phyloP scores from a whole-genome alignment of 2,329 filamentous ascomycete genomes.

The Clonostachys rosea region DNA sequence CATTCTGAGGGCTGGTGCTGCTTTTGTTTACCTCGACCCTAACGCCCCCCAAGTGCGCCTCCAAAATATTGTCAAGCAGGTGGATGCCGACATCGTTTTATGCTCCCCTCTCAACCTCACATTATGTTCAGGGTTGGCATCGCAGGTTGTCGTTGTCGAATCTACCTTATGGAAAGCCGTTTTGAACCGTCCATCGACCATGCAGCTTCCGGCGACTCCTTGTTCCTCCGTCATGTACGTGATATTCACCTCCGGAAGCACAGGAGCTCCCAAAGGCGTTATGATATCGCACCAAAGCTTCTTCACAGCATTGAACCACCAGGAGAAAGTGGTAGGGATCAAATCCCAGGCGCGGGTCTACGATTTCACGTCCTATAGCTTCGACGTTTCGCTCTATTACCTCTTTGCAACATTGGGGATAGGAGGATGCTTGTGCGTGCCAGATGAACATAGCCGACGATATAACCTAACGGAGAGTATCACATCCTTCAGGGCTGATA shows the following conservation, averaged over 20 bases:
- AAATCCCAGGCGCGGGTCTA: neutral
- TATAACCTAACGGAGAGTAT: constrained; percentile 20
- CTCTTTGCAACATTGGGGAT: neutral
- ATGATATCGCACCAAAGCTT: constrained; percentile 5
- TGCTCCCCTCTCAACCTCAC: neutral
- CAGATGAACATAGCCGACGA: constrained; percentile 27
- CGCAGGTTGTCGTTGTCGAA: too few species aligned
- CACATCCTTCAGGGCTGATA: constrained; percentile 7
- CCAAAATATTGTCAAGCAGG: too few species aligned
- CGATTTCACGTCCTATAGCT: constrained; percentile 7
- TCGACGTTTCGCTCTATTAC: constrained; percentile 7
- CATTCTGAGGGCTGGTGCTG: too few species aligned
- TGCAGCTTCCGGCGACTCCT: neutral
- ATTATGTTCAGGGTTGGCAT: too few species aligned
- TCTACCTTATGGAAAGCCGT: too few species aligned
- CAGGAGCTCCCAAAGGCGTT: constrained; percentile 7
- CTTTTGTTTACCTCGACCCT: too few species aligned
- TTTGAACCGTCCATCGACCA: too few species aligned
- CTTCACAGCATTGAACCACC: neutral
- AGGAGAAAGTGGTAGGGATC: neutral
- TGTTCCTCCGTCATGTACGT: constrained; percentile 2
- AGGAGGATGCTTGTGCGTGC: constrained; percentile 1
- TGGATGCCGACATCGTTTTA: too few species aligned
- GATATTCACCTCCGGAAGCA: constrained; percentile 8
- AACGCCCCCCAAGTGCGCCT: too few species aligned